Conservation (phyloP, 2,329 filamentous ascomycete genomes). For the Monilinia fructicola region DNA sequence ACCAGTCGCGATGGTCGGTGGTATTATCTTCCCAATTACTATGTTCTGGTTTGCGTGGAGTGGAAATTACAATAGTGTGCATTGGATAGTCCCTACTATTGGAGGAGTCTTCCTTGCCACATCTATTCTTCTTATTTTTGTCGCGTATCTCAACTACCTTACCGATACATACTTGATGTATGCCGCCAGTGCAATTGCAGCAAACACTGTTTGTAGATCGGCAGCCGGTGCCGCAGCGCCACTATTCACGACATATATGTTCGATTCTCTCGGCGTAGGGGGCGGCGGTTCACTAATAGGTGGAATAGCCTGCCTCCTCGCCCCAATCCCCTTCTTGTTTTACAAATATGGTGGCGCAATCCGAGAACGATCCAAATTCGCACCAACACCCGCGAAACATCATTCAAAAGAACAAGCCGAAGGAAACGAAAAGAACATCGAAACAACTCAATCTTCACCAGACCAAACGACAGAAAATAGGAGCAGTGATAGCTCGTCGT, state of each 20-base stretch:
- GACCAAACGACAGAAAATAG: background rate
- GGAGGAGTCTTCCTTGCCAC: conserved; percentile 46
- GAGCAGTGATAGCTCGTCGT: conserved; percentile 19
- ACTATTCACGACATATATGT: conserved; percentile 54
- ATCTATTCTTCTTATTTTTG: conserved; percentile 49
- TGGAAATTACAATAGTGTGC: conserved; percentile 48
- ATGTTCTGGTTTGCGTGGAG: conserved; percentile 55
- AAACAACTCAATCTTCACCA: background rate
- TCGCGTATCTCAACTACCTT: conserved; percentile 57
- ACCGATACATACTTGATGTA: conserved; percentile 46
- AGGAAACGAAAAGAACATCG: background rate
- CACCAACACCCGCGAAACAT: conserved; percentile 28
- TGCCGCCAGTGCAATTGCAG: conserved; percentile 55
- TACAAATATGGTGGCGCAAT: conserved; percentile 38
- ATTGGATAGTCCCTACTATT: conserved; percentile 49
- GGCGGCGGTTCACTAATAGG: conserved; percentile 51
- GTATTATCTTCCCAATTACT: conserved; percentile 51
- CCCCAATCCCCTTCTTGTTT: conserved; percentile 38
- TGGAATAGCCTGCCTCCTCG: conserved; percentile 49
- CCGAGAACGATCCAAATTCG: conserved; percentile 38
- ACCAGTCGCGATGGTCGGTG: conserved; percentile 55
- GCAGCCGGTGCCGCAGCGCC: conserved; percentile 64
- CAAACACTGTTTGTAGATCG: conserved; percentile 61
- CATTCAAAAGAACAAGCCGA: background rate
- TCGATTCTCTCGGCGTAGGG: conserved; percentile 48